Base-by-base conservation (phyloP, 1,139 yeast genomes). In the Hyphopichia wangnamkhiaoensis region DNA sequence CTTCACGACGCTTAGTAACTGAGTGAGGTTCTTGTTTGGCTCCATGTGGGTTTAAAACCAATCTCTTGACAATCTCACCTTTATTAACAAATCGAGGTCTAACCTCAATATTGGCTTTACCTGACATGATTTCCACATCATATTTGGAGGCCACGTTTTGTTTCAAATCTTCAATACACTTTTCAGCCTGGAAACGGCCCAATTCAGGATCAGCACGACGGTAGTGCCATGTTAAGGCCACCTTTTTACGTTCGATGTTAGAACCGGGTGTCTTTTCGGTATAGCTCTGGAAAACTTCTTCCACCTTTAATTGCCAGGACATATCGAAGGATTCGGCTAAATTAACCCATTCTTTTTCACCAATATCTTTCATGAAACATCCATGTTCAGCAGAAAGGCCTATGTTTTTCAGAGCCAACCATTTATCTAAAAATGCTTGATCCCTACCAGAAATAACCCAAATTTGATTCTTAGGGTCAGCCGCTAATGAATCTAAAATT, bases 371-470 rank as follows among this genome's bases (percentile, higher is more conserved):
- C 76, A 93, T 78, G 55, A 93, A 94, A 56, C 98, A 91, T 9
- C 99, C 99, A 61, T 94, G 99, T 59, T 94, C 99, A 0, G 98
- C 98, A 43, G 94, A 83, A 42, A 94, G 71, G 2, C 97, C 97
- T 30, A 93, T 69, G 47, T 74, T 62, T 50, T 77, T 74, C 35
- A 77, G 55, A 15, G 97, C 97, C 48, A 91, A 71, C 95, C 97
- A 91, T 62, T 82, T 81, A 49, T 86, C 95, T 52, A 94, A 74
- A 59, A 94, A 94, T 35, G 72, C 80, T 63, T 87, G 96, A 60
- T 94, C 99, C 50, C 99, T 81, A 5, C 99, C 99, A 32, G 95
- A 85, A 44, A 94, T 91, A 44, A 94, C 80, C 98, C 98, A 94
- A 34, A 94, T 84, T 56, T 81, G 84, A 62, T 94, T 94, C 45